Evolutionary conservation across 495 filamentous ascomycete species (phyloP).

Genomic region (Oidiodendron maius): DNA sequence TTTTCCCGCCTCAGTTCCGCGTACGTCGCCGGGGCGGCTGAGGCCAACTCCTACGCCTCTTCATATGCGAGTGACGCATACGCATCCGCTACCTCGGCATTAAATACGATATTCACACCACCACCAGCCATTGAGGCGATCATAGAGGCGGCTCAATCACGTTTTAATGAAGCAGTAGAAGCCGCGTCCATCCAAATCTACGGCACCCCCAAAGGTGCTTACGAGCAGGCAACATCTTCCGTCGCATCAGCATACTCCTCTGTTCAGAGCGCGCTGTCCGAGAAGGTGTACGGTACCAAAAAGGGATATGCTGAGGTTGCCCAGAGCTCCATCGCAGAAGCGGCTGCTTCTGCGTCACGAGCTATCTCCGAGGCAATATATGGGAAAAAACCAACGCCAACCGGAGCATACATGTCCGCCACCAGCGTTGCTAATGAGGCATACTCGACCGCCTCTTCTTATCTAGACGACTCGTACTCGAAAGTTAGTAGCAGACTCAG

Average conservation of each 20-base stretch:
- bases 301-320: conserved; percentile 43
- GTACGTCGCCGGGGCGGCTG: conserved; percentile 35
- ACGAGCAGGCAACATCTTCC: conserved; percentile 44
- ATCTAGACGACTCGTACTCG: conserved; percentile 34
- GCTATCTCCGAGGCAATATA: conserved; percentile 51
- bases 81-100: conserved; percentile 49
- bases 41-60: conserved; percentile 42
- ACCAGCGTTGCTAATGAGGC: conserved; percentile 16
- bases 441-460: conserved; percentile 35
- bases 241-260: conserved; percentile 40
- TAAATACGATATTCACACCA: conserved; percentile 45
- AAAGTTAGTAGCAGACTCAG: conserved; percentile 25
- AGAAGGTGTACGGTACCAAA: conserved; percentile 50
- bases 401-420: conserved; percentile 15
- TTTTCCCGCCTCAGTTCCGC: conserved; percentile 63
- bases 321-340: conserved; percentile 38
- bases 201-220: conserved; percentile 48
- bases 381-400: conserved; percentile 31
- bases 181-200: conserved; percentile 55
- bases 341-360: conserved; percentile 41
- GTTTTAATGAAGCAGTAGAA: conserved; percentile 53
- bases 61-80: conserved; percentile 53
- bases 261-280: conserved; percentile 40
- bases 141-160: conserved; percentile 46
- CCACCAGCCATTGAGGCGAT: conserved; percentile 54